Base-by-base conservation (phyloP, 1,139 yeast species). In the Candida glucosophila region DNA sequence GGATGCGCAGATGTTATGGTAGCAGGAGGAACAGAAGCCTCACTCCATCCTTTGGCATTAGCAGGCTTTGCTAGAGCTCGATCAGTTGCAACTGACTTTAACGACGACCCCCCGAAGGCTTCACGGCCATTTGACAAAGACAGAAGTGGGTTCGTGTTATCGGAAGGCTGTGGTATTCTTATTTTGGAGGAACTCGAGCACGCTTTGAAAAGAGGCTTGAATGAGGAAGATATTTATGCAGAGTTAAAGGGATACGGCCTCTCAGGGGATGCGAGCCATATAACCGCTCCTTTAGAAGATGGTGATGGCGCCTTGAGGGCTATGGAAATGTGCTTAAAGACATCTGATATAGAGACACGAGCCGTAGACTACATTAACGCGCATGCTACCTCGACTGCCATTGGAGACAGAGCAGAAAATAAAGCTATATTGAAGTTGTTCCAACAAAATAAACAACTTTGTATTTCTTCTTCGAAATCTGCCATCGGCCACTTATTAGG, bases 61-160 rank as follows among this genome's bases (percentile, higher is more conserved):
- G 82, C 93, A 0, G 98, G 97, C 1, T 92, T 92, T 57, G 80
- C 95, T 2, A 60, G 97, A 27, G 93, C 96, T 4, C 76, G 85
- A 39, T 77, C 94, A 5, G 71, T 90, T 8, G 75, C 78, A 2
- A 71, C 88, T 0, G 66, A 57, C 19, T 77, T 47, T 41, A 77
- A 73, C 34, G 79, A 77, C 26, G 47, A 48, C 2, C 95, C 95
- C 1, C 41, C 44, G 4, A 51, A 55, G 18, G 83, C 95, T 0
- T 80, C 94, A 8, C 58, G 96, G 33, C 99, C 99, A 0, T 92
- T 92, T 52, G 98, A 92, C 47, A 52, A 52, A 10, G 55, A 58
- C 5, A 57, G 99, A 32, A 68, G 67, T 33, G 99, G 99, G 5
- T 92, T 92, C 54, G 96, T 92, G 0, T 64, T 92, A 25, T 79